Percentiles rank a stretch among this genome's conserved stretches.
These are phyloP conservation scores for Cochlearia excelsa DNA, from an alignment of 345 rosid species.

Conservation along the genomic window DNA sequence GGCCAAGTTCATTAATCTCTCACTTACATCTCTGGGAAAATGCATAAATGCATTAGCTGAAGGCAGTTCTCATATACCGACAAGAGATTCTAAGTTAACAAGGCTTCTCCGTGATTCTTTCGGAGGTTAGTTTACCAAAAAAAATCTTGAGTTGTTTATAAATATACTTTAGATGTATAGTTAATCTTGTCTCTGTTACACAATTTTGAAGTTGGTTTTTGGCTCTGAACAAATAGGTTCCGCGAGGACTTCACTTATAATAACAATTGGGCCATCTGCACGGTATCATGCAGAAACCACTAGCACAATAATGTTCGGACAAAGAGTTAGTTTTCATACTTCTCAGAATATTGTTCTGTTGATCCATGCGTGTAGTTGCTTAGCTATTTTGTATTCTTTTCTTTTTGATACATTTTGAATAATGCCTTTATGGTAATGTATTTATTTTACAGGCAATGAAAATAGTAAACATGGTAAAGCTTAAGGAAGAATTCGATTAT, in stretches of 20 bases:
- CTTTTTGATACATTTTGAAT: neutral
- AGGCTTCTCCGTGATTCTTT: conserved; percentile 95
- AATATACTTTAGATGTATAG: neutral
- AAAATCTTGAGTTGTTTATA: neutral
- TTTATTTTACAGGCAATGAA: conserved; percentile 79
- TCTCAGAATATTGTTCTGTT: neutral
- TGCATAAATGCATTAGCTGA: conserved; percentile 98
- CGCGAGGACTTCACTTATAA: conserved; percentile 87
- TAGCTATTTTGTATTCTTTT: neutral
- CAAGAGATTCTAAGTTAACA: conserved; percentile 90
- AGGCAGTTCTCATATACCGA: conserved; percentile 86
- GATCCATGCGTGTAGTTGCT: conserved; percentile 4
- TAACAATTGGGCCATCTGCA: conserved; percentile 84
- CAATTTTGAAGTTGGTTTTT: conserved; percentile 9
- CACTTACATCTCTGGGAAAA: conserved; percentile 87
- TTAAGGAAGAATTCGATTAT: conserved; percentile 91
- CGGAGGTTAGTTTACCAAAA: conserved; percentile 55
- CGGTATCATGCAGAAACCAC: conserved; percentile 83
- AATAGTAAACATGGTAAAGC: conserved; percentile 84
- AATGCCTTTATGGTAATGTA: conserved; percentile 16
- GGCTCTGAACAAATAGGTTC: conserved; percentile 54
- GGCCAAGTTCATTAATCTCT: conserved; percentile 92
- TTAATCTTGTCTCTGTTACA: neutral
- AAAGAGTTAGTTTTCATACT: conserved; percentile 59
- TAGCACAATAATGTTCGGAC: conserved; percentile 92